These are phyloP conservation scores for Talinum fruticosum DNA, from an alignment of 148 eudicot genomes.

Conservation along the genomic window DNA sequence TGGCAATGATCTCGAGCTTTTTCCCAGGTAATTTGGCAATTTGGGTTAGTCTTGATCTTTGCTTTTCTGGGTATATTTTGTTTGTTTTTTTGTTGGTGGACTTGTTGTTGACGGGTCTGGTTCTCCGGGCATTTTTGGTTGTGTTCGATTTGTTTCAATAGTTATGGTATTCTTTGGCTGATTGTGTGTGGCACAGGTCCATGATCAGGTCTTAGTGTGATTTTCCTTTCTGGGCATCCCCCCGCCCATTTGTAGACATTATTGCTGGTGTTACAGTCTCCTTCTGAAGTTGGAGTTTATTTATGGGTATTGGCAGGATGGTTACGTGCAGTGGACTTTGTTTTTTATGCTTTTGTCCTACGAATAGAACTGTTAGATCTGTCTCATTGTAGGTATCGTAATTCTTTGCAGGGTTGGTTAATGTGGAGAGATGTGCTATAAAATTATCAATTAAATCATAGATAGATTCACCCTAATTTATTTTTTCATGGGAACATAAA, in stretches of 20 bases:
- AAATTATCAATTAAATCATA: background rate
- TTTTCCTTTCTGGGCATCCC: background rate
- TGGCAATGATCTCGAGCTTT: slow-evolving; percentile 53
- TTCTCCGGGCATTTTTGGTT: too few relatives aligned
- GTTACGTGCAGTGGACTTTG: background rate
- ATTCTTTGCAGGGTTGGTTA: background rate
- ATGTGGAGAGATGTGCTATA: slow-evolving; percentile 7
- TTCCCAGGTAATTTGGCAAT: slow-evolving; percentile 34
- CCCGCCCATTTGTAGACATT: background rate
- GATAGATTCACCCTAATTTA: background rate
- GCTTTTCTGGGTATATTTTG: slow-evolving; percentile 8
- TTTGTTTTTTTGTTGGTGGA: background rate
- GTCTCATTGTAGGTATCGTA: background rate
- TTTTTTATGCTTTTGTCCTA: background rate
- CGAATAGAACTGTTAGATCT: background rate
- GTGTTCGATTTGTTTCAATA: too few relatives aligned
- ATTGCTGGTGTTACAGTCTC: background rate
- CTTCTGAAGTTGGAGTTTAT: background rate
- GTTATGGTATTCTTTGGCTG: background rate
- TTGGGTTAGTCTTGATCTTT: background rate
- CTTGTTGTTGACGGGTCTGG: background rate
- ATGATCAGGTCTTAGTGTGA: background rate
- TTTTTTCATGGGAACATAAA: background rate
- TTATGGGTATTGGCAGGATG: too few relatives aligned
- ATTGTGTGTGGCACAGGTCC: background rate